Percentiles rank a stretch among this genome's conserved stretches.
Conservation (phyloP, 257 asterid genomes). For the Prunella vulgaris region DNA sequence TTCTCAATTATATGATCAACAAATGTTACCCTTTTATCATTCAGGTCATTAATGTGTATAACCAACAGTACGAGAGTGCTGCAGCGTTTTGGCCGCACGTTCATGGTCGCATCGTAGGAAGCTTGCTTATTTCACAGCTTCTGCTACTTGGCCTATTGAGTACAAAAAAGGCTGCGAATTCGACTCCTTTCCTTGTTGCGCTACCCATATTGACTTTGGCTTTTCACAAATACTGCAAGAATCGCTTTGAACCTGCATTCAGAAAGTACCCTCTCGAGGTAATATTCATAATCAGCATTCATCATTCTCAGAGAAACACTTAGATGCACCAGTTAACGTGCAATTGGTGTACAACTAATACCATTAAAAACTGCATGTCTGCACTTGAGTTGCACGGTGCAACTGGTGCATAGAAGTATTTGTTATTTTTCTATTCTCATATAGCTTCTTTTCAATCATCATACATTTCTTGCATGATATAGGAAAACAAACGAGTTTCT, state of each 20-base stretch:
- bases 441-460: not conserved
- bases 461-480: not conserved
- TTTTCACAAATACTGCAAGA: slow-evolving; percentile 89
- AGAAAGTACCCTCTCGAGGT: slow-evolving; percentile 93
- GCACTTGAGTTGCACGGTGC: too few relatives aligned
- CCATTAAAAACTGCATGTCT: too few relatives aligned
- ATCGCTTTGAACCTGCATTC: slow-evolving; percentile 93
- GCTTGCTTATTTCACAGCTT: slow-evolving; percentile 84
- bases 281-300: not conserved
- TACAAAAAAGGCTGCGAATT: slow-evolving; percentile 78
- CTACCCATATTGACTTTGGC: slow-evolving; percentile 71
- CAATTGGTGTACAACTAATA: too few relatives aligned
- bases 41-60: slow-evolving; percentile 84
- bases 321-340: too few relatives aligned
- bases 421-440: too few relatives aligned
- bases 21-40: not conserved
- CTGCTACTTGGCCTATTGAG: slow-evolving; percentile 80
- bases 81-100: slow-evolving; percentile 98
- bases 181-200: slow-evolving; percentile 78
- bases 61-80: slow-evolving; percentile 87
- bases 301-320: not conserved
- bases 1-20: not conserved
- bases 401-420: too few relatives aligned
- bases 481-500: not conserved
- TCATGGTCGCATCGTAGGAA: slow-evolving; percentile 82